These are phyloP conservation scores for Syzygium grande DNA, from an alignment of 345 rosid genomes.

Conservation along the genomic window DNA sequence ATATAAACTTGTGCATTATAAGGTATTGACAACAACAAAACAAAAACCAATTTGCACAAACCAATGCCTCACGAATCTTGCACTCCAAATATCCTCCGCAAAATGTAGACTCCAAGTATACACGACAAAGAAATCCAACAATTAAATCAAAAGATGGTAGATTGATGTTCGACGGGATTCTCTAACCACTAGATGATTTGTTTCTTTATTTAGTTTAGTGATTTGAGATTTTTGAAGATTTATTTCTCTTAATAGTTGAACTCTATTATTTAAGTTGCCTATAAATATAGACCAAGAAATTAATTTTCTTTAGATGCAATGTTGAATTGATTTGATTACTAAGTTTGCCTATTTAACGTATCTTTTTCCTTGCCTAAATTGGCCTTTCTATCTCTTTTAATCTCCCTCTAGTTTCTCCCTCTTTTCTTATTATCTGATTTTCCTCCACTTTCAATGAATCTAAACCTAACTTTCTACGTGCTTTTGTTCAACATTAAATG, in stretches of 20 bases:
- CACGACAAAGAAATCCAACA: background rate
- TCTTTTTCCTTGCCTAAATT: rapidly evolving
- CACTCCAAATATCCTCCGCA: too few relatives aligned
- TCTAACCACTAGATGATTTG: background rate
- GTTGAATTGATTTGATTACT: background rate
- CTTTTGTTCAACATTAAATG: background rate
- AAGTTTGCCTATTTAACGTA: rapidly evolving
- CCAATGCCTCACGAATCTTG: too few relatives aligned
- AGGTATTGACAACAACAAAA: too few relatives aligned
- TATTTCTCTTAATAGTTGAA: too few relatives aligned
- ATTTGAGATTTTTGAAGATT: background rate
- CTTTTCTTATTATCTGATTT: background rate
- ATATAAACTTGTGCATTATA: too few relatives aligned
- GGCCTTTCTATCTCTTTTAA: background rate
- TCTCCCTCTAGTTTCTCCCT: background rate
- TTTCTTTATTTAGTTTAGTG: too few relatives aligned
- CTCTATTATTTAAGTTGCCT: too few relatives aligned
- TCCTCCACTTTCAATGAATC: background rate
- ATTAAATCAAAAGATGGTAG: background rate
- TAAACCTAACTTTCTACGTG: background rate
- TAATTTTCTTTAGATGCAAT: background rate
- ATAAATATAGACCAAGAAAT: too few relatives aligned
- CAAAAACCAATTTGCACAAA: too few relatives aligned
- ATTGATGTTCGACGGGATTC: background rate
- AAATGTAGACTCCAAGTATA: too few relatives aligned